These are phyloP conservation scores for Stephania japonica DNA, from an alignment of 164 flowering plant species.

Conservation along the genomic window DNA sequence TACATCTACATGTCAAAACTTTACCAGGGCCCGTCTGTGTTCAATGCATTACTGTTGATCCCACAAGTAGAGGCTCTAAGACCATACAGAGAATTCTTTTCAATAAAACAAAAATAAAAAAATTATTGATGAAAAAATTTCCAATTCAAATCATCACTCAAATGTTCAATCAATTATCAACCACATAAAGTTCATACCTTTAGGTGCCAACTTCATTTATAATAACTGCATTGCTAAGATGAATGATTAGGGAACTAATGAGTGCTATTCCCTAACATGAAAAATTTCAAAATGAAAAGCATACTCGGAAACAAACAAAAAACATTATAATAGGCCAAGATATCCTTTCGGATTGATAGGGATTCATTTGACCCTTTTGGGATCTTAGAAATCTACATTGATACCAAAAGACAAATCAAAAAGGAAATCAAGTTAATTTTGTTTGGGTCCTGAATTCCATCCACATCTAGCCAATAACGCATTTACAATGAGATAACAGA, in stretches of 20 bases:
- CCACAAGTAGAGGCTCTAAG: background rate
- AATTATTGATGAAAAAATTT: background rate
- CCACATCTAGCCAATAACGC: background rate
- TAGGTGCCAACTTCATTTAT: background rate
- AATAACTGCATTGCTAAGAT: background rate
- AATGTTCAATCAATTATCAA: background rate
- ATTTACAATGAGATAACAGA: background rate
- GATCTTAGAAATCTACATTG: background rate
- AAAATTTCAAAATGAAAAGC: background rate
- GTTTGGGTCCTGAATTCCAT: background rate
- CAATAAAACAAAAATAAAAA: background rate
- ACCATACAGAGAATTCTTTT: background rate
- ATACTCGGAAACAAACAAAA: too few species aligned
- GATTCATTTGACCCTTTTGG: background rate
- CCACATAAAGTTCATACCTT: background rate
- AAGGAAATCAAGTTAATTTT: background rate
- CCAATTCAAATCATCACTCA: background rate
- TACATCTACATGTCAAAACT: background rate
- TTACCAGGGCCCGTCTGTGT: background rate
- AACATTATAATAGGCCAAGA: background rate
- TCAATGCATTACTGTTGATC: background rate
- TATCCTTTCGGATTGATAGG: background rate
- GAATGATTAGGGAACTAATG: background rate
- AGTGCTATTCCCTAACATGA: background rate
- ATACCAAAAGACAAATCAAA: background rate